Percentiles rank a stretch among this genome's conserved stretches.
phyloP scores from a whole-genome alignment of 805 yeast species.

The Pichia phayaonensis region DNA sequence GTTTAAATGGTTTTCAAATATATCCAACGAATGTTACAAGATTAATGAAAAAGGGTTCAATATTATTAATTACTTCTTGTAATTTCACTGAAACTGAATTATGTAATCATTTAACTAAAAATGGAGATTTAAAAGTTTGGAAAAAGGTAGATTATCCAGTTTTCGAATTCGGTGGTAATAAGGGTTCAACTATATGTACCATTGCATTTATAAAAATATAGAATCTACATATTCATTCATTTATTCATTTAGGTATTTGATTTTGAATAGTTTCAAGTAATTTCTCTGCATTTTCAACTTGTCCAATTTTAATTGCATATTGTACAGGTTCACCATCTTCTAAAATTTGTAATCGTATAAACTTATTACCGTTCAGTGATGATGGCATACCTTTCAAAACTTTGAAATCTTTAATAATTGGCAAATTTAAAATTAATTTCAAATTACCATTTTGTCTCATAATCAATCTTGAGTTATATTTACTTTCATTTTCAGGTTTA shows the following conservation, averaged over 20 bases:
- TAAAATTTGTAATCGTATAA: conserved; percentile 65
- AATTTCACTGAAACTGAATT: conserved; percentile 85
- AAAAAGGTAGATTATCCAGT: conserved; percentile 67
- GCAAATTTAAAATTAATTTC: conserved; percentile 72
- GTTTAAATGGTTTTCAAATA: conserved; percentile 41
- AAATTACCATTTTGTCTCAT: conserved; percentile 88
- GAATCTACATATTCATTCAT: too few relatives aligned
- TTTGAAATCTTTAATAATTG: conserved; percentile 54
- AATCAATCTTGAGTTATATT: conserved; percentile 55
- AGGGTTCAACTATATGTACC: conserved; percentile 84
- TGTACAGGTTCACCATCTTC: conserved; percentile 65
- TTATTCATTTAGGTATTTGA: conserved; percentile 21
- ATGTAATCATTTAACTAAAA: conserved; percentile 39
- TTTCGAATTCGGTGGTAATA: conserved; percentile 82
- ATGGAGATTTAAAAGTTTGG: conserved; percentile 46
- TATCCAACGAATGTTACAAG: conserved; percentile 56
- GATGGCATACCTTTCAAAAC: conserved; percentile 77
- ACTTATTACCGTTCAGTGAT: conserved; percentile 77
- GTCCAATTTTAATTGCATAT: conserved; percentile 70
- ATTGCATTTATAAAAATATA: conserved; percentile 56
- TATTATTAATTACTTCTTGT: conserved; percentile 81
- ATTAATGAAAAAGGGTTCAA: conserved; percentile 47
- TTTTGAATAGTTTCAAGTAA: conserved; percentile 45
- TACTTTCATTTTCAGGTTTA: conserved; percentile 24
- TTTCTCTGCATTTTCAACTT: conserved; percentile 49